phyloP scores from a whole-genome alignment of 2,329 filamentous ascomycete genomes.

The Calonectria ilicicola region DNA sequence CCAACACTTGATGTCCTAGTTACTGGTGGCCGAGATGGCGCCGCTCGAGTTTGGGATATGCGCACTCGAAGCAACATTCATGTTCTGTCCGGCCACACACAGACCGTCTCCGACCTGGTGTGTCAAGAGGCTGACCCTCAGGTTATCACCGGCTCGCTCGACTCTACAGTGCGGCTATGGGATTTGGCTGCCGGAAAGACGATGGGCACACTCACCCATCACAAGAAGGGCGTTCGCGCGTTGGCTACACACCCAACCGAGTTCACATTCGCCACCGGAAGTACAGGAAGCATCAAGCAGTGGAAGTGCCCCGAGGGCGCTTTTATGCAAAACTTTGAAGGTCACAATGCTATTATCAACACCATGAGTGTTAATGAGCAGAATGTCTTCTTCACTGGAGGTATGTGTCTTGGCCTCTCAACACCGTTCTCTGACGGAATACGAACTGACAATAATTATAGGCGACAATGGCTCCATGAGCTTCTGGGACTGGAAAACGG shows the following conservation, averaged over 20 bases:
- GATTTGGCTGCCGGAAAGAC: slow-evolving; percentile 96
- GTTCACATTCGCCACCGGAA: slow-evolving; percentile 95
- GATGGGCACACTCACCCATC: slow-evolving; percentile 95
- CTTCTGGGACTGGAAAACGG: slow-evolving; percentile 99
- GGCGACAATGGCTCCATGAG: slow-evolving; percentile 94
- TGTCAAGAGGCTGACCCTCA: slow-evolving; percentile 98
- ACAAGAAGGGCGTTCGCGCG: slow-evolving; percentile 95
- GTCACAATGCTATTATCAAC: slow-evolving; percentile 97
- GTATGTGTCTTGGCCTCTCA: slow-evolving; percentile 40
- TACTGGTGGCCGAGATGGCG: slow-evolving; percentile 93
- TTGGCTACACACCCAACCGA: slow-evolving; percentile 89
- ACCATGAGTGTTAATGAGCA: slow-evolving; percentile 93
- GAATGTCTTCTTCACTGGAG: slow-evolving; percentile 94
- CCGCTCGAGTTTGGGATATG: slow-evolving; percentile 98
- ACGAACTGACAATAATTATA: slow-evolving; percentile 34
- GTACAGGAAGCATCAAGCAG: slow-evolving; percentile 95
- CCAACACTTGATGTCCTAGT: slow-evolving; percentile 95
- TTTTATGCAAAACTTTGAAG: slow-evolving; percentile 99
- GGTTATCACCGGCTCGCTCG: slow-evolving; percentile 92
- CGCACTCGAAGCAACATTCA: slow-evolving; percentile 95
- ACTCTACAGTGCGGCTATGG: slow-evolving; percentile 92
- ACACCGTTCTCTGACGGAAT: neutral
- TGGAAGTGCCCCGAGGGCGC: slow-evolving; percentile 99
- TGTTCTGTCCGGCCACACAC: slow-evolving; percentile 90
- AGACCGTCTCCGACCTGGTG: slow-evolving; percentile 88